Evolutionary conservation across 352 stramenopile species (phyloP).

Genomic region (Globisporangium nagaii): DNA sequence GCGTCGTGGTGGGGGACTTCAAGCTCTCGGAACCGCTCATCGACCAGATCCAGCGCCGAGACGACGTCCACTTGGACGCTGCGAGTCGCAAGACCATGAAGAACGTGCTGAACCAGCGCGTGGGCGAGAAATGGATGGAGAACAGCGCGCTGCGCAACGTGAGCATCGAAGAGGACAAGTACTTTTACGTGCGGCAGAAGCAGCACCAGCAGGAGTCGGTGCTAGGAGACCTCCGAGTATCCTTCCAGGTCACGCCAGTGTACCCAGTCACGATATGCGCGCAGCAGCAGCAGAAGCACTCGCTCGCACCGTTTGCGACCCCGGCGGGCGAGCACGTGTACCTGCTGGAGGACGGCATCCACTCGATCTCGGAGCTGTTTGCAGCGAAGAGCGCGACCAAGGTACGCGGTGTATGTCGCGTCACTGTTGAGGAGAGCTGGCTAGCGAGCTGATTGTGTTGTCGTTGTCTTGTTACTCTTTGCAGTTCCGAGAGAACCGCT

Average conservation of each 20-base stretch:
- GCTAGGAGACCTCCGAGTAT: conserved; percentile 59
- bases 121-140: conserved; percentile 31
- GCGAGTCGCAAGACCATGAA: conserved; percentile 44
- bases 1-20: conserved; percentile 62
- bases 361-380: conserved; percentile 40
- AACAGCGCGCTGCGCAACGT: conserved; percentile 40
- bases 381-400: conserved; percentile 35
- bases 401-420: too few relatives aligned
- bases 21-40: conserved; percentile 43
- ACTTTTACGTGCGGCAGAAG: conserved; percentile 35
- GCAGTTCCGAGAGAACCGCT: conserved; percentile 58
- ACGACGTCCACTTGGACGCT: conserved; percentile 39
- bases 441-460: too few relatives aligned
- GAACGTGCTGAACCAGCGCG: conserved; percentile 45
- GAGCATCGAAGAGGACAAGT: conserved; percentile 45
- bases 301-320: conserved; percentile 37
- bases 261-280: conserved; percentile 70
- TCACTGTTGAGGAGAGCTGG: too few relatives aligned
- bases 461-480: too few relatives aligned
- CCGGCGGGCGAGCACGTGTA: conserved; percentile 39
- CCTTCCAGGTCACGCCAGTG: conserved; percentile 54
- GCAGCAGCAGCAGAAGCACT: conserved; percentile 25
- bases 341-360: conserved; percentile 58
- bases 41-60: conserved; percentile 61
- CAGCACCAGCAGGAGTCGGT: conserved; percentile 10